Evolutionary conservation across 1,139 yeast genomes (phyloP).

Genomic region (Lodderomyces beijingensis): DNA sequence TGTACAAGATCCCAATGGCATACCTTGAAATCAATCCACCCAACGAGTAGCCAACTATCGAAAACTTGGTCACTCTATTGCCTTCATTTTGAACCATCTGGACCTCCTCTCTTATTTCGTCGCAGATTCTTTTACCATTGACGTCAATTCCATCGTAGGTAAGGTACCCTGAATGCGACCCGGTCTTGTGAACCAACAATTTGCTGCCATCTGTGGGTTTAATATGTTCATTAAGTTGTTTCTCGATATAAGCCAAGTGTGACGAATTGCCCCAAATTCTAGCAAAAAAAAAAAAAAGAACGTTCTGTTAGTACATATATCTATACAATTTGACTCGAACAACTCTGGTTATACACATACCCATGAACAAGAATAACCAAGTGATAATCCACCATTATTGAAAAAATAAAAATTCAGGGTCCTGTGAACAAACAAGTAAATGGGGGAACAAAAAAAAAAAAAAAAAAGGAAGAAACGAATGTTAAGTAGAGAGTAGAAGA

Average conservation of each 20-base stretch:
- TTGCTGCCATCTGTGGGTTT: conserved; percentile 14
- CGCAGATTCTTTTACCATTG: conserved; percentile 72
- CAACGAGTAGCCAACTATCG: conserved; percentile 75
- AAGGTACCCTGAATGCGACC: conserved; percentile 59
- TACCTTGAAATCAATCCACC: conserved; percentile 80
- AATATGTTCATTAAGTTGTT: conserved; percentile 27
- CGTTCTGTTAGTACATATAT: too few species aligned
- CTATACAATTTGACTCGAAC: too few species aligned
- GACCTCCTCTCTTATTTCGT: conserved; percentile 55
- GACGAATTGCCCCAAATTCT: conserved; percentile 73
- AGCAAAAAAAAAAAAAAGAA: not conserved
- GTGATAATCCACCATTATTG: conserved; percentile 39
- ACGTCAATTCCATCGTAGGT: conserved; percentile 87
- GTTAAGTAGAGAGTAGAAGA: not conserved
- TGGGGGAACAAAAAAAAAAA: not conserved
- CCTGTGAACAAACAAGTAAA: not conserved
- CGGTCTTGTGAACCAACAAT: conserved; percentile 53
- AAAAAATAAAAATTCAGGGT: too few species aligned
- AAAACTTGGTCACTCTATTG: conserved; percentile 47
- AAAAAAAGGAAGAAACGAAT: not conserved
- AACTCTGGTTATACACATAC: conserved; percentile 36
- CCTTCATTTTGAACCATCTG: conserved; percentile 15
- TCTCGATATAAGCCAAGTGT: conserved; percentile 59
- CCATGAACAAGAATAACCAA: conserved; percentile 76
- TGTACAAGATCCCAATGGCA: conserved; percentile 65